Evolutionary conservation across 441 rosid species (phyloP), one percentile per base, ranked within the genome.

Genomic region (Adansonia madagascariensis): DNA sequence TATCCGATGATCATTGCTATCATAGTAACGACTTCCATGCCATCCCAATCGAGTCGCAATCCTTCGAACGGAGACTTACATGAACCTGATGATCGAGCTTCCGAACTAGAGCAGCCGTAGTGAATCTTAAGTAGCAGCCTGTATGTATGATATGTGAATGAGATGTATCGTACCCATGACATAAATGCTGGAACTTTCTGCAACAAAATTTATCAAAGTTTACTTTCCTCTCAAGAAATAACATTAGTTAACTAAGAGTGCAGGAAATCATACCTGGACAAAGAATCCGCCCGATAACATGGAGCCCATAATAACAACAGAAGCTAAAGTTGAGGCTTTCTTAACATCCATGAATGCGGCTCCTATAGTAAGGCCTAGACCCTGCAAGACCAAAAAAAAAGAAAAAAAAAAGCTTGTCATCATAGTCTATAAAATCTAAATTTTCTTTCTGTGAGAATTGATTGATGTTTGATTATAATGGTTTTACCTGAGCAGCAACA

Each of bases 171-270:
- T 2, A 70, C 74, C 88, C 85, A 80, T 6, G 80, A 68, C 76
- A 85, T 83, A 59, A 83, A 80, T 6, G n/a, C 24, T 41, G 88
- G 86, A 17, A 83, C 84, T 15, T 74, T 68, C 84, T 85, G 86
- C 78, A 71, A 50, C 12, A 73, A 73, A 27, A 75, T n/a, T 67
- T n/a, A 43, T 64, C 12, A 4, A 6, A 31, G 3, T 4, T 55
- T 15, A 50, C 46, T 27, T 50, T 8, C 18, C 18, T 20, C 4
- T 60, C 7, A 20, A 52, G 27, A 22, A 72, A 66, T 1, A 22
- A 63, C 43, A 1, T 22, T 60, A 31, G 12, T 4, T 53, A 60
- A 14, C 52, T 4, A 50, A 27, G 9, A 41, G 12, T 52, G 22
- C 11, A 15, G 18, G 57, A 15, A 47, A 53, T 5, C 43, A 55